Conservation (phyloP, 2,329 filamentous ascomycete species). For the Furcasterigmium sp. region DNA sequence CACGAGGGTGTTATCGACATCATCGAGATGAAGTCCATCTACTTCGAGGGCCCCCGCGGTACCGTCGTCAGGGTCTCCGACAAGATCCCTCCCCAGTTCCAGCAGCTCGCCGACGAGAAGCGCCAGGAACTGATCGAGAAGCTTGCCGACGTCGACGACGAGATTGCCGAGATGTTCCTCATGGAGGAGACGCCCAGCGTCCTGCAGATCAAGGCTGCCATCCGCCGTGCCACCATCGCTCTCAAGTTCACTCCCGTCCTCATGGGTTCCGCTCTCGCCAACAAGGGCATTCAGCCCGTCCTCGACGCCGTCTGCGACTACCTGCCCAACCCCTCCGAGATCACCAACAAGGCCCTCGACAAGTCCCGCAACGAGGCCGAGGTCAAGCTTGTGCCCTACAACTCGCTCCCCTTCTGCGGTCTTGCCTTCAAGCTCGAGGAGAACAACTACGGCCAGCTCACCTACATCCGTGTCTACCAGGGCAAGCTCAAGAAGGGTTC, state of each 20-base stretch:
- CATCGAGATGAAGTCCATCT: conserved; percentile 86
- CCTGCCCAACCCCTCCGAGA: conserved; percentile 84
- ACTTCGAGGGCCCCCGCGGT: conserved; percentile 81
- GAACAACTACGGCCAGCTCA: conserved; percentile 96
- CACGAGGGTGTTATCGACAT: conserved; percentile 92
- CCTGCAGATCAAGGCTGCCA: conserved; percentile 84
- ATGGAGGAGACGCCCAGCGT: conserved; percentile 77
- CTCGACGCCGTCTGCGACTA: conserved; percentile 95
- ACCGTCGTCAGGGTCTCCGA: conserved; percentile 71
- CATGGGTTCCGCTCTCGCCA: conserved; percentile 92
- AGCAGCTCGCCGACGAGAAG: conserved; percentile 74
- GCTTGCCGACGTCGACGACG: conserved; percentile 93
- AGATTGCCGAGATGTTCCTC: conserved; percentile 92
- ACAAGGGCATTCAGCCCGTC: conserved; percentile 95
- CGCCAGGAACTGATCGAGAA: conserved; percentile 86
- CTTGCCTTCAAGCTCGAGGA: conserved; percentile 98
- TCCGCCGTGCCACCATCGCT: conserved; percentile 82
- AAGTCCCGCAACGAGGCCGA: conserved; percentile 70
- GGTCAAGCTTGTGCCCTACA: conserved; percentile 88
- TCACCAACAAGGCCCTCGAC: conserved; percentile 86
- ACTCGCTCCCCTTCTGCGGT: conserved; percentile 88
- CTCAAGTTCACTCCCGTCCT: conserved; percentile 91
- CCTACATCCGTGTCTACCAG: conserved; percentile 98
- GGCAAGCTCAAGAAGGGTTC: conserved; percentile 82
- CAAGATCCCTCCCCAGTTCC: conserved; percentile 76